Base-by-base conservation (phyloP, 78 protist genomes). In the Dictyostelium firmibasis region DNA sequence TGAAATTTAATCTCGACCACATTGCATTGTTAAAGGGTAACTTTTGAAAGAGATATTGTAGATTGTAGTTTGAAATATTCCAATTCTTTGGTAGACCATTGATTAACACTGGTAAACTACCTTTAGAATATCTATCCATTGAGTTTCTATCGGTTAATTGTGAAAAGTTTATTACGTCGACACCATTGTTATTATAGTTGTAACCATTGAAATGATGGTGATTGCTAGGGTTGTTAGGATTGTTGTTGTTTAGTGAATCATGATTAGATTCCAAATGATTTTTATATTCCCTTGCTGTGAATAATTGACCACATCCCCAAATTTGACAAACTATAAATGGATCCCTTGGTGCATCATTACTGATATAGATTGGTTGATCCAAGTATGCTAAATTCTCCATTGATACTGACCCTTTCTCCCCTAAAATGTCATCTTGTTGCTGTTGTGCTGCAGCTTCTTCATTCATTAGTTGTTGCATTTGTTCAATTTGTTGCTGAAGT, bases 61-160 rank as follows among this genome's bases (percentile, higher is more conserved):
- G 27, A 64, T 50, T 57, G n/a, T 31, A 67, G 36, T 60, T 62
- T 43, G 79, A 60, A 16, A 43, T 36, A n/a, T 79, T 62, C 93
- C 93, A 88, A 5, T 69, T 53, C 67, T 78, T 53, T 43, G 93
- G 93, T 27, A 88, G 8, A 43, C 93, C 93, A 41, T n/a, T 43
- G 18, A 79, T 60, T 4, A 88, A 25, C 2, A 67, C 14, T 8
- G 93, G 93, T 13, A 38, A 25, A 36, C 84, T 76, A 33, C 85
- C 77, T 2, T 79, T 25, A 1, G 93, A 77, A 13, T 78, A 60
- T 14, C 86, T 44, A 27, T 77, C 74, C 44, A 88, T 16, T 38
- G 74, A 6, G 1, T 33, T 31, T 79, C 31, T 13, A 44, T 88
- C 93, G 2, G 93, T 78, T 3, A 60, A n/a, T 20, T 88, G 81